phyloP scores from a whole-genome alignment of 2,329 filamentous ascomycete species.

The Lasiodiplodia citricola region DNA sequence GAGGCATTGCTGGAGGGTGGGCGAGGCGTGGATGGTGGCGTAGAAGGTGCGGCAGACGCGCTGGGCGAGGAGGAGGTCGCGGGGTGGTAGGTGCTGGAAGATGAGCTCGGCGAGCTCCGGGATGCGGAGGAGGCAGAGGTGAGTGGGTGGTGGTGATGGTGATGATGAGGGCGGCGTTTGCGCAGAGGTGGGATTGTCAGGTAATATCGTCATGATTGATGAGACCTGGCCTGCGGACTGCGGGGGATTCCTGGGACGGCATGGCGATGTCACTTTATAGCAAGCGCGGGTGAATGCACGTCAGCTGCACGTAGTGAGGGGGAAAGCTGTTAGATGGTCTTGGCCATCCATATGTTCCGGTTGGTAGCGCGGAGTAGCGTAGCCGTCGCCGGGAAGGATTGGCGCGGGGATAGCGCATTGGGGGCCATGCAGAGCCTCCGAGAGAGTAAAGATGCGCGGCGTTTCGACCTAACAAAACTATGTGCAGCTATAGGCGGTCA shows the following conservation, averaged over 20 bases:
- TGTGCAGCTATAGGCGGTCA: neutral
- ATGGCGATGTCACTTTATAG: neutral
- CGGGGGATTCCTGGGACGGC: neutral
- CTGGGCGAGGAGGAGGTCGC: slow-evolving; percentile 17
- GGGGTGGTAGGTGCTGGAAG: slow-evolving; percentile 20
- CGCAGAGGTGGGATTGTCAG: neutral
- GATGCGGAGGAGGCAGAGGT: slow-evolving; percentile 15
- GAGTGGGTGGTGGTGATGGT: neutral
- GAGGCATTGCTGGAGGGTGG: slow-evolving; percentile 18
- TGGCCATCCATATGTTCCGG: neutral
- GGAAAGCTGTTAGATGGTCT: neutral
- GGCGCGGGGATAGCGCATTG: neutral
- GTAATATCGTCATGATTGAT: neutral
- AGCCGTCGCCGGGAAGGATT: neutral
- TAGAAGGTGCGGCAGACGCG: slow-evolving; percentile 22
- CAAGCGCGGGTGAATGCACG: neutral
- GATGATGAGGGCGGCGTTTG: neutral
- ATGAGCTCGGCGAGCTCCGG: slow-evolving; percentile 25
- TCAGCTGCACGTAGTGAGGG: slow-evolving; percentile 13
- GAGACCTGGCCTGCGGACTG: neutral
- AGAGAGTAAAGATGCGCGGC: neutral
- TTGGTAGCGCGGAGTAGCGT: neutral
- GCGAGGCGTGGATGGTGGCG: slow-evolving; percentile 18
- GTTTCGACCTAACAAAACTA: neutral
- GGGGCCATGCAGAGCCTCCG: neutral